Evolutionary conservation across 2,329 filamentous ascomycete species (phyloP).

Genomic region (Fusarium begoniae): DNA sequence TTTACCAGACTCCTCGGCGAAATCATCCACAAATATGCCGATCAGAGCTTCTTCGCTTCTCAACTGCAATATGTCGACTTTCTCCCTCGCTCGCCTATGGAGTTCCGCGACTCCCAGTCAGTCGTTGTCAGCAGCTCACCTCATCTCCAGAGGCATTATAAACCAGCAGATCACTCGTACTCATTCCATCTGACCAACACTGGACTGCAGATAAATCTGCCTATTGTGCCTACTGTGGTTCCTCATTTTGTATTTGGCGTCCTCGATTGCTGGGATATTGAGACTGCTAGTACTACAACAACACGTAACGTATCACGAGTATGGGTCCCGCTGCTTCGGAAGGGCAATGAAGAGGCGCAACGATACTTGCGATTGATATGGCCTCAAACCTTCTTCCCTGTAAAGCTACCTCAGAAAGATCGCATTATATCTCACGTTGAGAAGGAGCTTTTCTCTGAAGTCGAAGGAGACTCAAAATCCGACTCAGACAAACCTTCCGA

Average conservation of each 20-base stretch:
- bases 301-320: neutral
- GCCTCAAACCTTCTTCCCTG: neutral
- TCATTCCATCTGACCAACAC: neutral
- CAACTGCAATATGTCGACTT: neutral
- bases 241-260: neutral
- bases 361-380: neutral
- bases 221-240: neutral
- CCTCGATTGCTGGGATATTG: neutral
- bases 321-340: neutral
- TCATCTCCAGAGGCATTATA: neutral
- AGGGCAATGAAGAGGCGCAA: neutral
- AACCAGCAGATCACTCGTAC: neutral
- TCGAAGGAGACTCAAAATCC: too few relatives aligned
- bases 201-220: neutral
- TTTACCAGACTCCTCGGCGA: fast-evolving
- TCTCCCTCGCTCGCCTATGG: neutral
- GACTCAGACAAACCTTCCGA: neutral
- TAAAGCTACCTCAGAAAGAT: neutral
- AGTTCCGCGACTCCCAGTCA: neutral
- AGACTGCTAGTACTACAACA: neutral
- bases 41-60: neutral
- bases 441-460: too few relatives aligned
- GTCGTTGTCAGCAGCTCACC: neutral
- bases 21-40: neutral
- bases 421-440: fast-evolving